Evolutionary conservation across 2,329 filamentous ascomycete genomes (phyloP).

Genomic region (Aureobasidium sp.): DNA sequence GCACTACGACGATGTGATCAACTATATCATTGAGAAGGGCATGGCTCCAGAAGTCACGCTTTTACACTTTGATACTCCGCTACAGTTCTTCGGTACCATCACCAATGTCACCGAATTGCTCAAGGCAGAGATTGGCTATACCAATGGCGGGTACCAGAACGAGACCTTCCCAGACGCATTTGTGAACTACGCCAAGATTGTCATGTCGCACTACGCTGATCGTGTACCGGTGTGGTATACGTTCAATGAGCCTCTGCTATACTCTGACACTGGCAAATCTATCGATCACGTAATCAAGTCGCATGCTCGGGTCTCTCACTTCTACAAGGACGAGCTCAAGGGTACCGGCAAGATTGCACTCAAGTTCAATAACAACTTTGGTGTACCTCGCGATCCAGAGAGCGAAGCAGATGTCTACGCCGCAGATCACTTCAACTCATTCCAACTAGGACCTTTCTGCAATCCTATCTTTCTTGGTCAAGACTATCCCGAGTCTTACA

Average conservation of each 20-base stretch:
- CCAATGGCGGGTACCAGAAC: constrained; percentile 21
- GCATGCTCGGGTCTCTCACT: constrained; percentile 26
- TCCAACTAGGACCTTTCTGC: constrained; percentile 41
- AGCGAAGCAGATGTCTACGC: constrained; percentile 37
- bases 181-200: constrained; percentile 28
- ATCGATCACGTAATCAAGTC: constrained; percentile 14
- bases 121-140: not conserved
- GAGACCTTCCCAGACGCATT: constrained; percentile 24
- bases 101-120: constrained; percentile 18
- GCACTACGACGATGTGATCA: constrained; percentile 41
- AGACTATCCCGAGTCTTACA: constrained; percentile 42
- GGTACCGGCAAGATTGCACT: constrained; percentile 42
- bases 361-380: constrained; percentile 38
- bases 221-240: constrained; percentile 33
- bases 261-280: not conserved
- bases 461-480: constrained; percentile 45
- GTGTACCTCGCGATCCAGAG: constrained; percentile 27
- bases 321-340: constrained; percentile 46
- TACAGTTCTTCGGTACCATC: not conserved
- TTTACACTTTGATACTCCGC: constrained; percentile 32
- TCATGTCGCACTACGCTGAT: constrained; percentile 27
- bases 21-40: constrained; percentile 33
- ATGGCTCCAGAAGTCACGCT: constrained; percentile 38
- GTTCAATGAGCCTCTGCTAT: constrained; percentile 12
- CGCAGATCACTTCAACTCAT: constrained; percentile 34